Conservation (phyloP, 768 basidiomycete genomes). For the Suillus sp. region DNA sequence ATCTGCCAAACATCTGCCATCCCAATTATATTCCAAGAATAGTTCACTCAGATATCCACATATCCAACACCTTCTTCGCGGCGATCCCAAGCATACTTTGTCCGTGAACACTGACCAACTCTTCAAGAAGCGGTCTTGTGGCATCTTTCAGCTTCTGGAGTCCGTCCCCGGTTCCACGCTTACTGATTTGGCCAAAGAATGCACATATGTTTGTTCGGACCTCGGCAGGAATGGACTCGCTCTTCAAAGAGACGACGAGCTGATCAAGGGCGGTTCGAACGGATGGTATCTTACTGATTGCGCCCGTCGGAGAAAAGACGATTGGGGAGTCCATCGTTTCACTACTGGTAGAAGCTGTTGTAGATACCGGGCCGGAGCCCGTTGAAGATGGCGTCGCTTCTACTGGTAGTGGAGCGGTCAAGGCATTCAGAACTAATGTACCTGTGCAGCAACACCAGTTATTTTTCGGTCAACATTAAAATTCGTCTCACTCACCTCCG, state of each 20-base stretch:
- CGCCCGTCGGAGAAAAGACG: conserved; percentile 42
- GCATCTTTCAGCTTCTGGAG: conserved; percentile 52
- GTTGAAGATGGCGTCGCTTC: conserved; percentile 39
- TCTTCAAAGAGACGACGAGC: conserved; percentile 62
- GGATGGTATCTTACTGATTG: conserved; percentile 40
- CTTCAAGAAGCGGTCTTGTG: conserved; percentile 52
- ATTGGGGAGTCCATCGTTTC: conserved; percentile 48
- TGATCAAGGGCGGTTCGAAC: conserved; percentile 68
- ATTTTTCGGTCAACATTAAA: background rate
- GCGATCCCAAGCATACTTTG: conserved; percentile 38
- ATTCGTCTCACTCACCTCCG: conserved; percentile 54
- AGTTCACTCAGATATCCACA: conserved; percentile 34
- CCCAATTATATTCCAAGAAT: background rate
- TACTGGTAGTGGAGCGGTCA: conserved; percentile 51
- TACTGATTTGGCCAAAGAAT: conserved; percentile 64
- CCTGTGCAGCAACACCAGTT: conserved; percentile 42
- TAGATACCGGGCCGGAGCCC: conserved; percentile 37
- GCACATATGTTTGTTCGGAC: conserved; percentile 77
- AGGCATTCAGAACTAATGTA: conserved; percentile 59
- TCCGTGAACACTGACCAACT: conserved; percentile 41
- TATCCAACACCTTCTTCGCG: conserved; percentile 45
- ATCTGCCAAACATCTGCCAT: background rate
- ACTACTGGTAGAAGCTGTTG: conserved; percentile 44
- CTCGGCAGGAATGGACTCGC: conserved; percentile 60
- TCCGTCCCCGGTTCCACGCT: conserved; percentile 50